Conservation (phyloP, 129 eudicot genomes). For the Daucus carota region DNA sequence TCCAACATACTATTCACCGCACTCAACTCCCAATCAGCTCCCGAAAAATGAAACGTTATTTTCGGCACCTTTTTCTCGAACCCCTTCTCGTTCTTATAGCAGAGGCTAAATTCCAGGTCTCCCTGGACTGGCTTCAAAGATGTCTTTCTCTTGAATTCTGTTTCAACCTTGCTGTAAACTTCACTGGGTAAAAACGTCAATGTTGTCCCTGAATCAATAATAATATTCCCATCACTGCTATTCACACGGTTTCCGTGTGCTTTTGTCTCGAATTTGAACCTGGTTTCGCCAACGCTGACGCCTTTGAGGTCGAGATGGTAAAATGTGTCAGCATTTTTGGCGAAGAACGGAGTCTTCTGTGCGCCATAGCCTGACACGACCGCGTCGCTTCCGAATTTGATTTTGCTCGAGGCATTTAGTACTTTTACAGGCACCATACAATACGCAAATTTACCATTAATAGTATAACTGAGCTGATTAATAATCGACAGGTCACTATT, state of each 20-base stretch:
- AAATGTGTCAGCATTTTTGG: slow-evolving; percentile 18
- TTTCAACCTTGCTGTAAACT: background rate
- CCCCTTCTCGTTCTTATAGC: background rate
- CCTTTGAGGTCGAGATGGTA: slow-evolving; percentile 45
- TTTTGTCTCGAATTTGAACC: background rate
- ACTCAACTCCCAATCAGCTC: background rate
- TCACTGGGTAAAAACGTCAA: background rate
- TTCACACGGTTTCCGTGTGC: background rate
- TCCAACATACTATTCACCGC: background rate
- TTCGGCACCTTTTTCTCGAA: background rate
- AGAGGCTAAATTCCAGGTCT: background rate
- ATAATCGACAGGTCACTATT: slow-evolving; percentile 5
- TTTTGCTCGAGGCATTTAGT: slow-evolving; percentile 31
- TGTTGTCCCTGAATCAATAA: slow-evolving; percentile 1
- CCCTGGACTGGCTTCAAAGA: background rate
- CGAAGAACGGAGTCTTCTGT: slow-evolving; percentile 46
- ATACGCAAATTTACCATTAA: slow-evolving; percentile 50
- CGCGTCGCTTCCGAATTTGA: slow-evolving; percentile 46
- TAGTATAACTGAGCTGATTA: background rate
- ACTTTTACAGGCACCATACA: slow-evolving; percentile 34
- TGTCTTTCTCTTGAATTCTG: background rate
- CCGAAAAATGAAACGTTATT: background rate
- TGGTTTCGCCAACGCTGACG: slow-evolving; percentile 24
- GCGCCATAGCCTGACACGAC: slow-evolving; percentile 33
- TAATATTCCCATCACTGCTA: background rate